phyloP scores from a whole-genome alignment of 2,329 filamentous ascomycete genomes.

The Botrytis fragariae region DNA sequence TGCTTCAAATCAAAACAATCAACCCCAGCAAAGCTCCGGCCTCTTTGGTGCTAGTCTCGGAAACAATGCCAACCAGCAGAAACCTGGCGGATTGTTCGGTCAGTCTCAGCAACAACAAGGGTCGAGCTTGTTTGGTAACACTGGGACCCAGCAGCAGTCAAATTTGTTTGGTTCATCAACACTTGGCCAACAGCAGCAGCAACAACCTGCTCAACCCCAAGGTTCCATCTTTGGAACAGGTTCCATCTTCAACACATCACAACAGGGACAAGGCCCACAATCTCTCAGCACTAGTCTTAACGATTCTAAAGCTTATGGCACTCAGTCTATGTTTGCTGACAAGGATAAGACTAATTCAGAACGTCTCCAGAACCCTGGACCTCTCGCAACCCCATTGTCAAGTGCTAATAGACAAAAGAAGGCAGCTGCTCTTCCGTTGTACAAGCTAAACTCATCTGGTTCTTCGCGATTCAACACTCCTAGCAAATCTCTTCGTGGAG shows the following conservation, averaged over 20 bases:
- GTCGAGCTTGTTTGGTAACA: conserved; percentile 52
- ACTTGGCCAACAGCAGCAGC: conserved; percentile 38
- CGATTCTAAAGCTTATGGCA: conserved; percentile 86
- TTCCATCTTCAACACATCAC: conserved; percentile 58
- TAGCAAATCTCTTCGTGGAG: conserved; percentile 66
- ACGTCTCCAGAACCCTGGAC: conserved; percentile 67
- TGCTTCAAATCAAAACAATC: conserved; percentile 42
- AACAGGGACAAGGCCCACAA: conserved; percentile 53
- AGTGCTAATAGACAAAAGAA: conserved; percentile 71
- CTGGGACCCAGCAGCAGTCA: conserved; percentile 30
- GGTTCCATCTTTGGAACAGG: conserved; percentile 59
- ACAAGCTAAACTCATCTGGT: conserved; percentile 73
- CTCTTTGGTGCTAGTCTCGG: conserved; percentile 48
- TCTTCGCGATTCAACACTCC: conserved; percentile 79
- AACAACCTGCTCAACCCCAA: conserved; percentile 41
- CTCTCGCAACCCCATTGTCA: conserved; percentile 84
- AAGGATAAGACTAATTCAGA: conserved; percentile 53
- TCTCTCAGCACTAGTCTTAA: conserved; percentile 74
- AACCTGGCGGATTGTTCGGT: conserved; percentile 53
- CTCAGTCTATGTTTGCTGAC: conserved; percentile 78
- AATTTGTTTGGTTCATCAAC: conserved; percentile 36
- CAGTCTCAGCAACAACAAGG: conserved; percentile 39
- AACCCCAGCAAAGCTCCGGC: conserved; percentile 43
- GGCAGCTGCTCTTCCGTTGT: conserved; percentile 76
- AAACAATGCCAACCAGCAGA: conserved; percentile 49